A percentile compares a stretch with the other conserved stretches of the same genome.
Conservation (phyloP, 768 basidiomycete species). For the Clitopilus passeckerianus region DNA sequence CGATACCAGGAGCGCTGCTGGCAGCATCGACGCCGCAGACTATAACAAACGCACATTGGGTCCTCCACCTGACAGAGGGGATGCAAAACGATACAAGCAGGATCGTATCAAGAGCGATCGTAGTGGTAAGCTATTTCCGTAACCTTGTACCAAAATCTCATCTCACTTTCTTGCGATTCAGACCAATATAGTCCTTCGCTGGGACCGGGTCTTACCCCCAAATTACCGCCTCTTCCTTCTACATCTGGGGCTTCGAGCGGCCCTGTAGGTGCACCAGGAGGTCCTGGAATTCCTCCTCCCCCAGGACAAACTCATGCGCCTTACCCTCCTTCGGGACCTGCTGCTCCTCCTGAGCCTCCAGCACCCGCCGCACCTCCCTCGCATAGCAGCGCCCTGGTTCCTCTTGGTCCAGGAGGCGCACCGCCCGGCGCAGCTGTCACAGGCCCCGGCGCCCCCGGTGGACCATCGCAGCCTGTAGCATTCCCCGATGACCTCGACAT, state of each 20-base stretch:
- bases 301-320: not conserved
- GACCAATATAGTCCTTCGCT: conserved; percentile 35
- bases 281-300: not conserved
- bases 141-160: no score
- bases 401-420: conserved; percentile 4
- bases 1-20: conserved; percentile 8
- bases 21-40: conserved; percentile 15
- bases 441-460: conserved; percentile 7
- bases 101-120: conserved; percentile 32
- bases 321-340: not conserved
- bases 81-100: conserved; percentile 57
- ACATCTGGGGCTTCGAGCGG: conserved; percentile 19
- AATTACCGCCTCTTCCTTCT: conserved; percentile 28
- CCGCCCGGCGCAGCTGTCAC: conserved; percentile 13
- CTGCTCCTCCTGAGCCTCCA: not conserved
- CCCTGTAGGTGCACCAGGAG: conserved; percentile 30
- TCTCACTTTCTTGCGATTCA: conserved; percentile 1
- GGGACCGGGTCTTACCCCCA: conserved; percentile 31
- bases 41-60: conserved; percentile 14
- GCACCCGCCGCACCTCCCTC: not conserved
- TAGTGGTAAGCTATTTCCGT: conserved; percentile 17
- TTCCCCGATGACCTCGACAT: conserved; percentile 43
- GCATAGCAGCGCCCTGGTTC: not conserved
- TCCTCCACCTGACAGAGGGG: conserved; percentile 42
- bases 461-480: conserved; percentile 8